phyloP scores from a whole-genome alignment of 352 stramenopile genomes.

The Globisporangium nunn region DNA sequence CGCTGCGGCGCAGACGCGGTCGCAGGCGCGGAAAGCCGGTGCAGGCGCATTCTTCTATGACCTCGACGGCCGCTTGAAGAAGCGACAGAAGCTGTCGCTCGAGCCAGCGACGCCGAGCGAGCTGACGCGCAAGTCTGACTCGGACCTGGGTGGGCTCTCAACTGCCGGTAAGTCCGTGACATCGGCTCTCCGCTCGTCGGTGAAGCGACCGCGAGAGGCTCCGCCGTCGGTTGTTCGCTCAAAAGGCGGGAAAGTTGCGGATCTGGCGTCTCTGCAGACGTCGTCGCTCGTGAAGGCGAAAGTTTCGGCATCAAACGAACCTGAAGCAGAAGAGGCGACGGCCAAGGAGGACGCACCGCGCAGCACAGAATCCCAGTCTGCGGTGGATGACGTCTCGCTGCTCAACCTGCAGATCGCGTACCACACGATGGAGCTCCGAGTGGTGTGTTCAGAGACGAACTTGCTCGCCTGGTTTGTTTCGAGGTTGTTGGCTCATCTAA shows the following conservation, averaged over 20 bases:
- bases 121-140: slow-evolving; percentile 1
- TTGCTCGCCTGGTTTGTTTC: background rate
- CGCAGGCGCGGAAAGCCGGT: slow-evolving; percentile 6
- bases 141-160: slow-evolving; percentile 4
- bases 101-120: slow-evolving; percentile 12
- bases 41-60: slow-evolving; percentile 34
- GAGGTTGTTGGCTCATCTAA: background rate
- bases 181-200: background rate
- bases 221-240: background rate
- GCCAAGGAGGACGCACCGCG: background rate
- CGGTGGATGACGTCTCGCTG: background rate
- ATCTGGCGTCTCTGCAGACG: background rate
- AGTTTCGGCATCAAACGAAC: no score
- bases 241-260: background rate
- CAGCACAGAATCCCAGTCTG: background rate
- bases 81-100: slow-evolving; percentile 20
- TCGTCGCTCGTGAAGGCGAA: no score
- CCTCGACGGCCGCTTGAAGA: slow-evolving; percentile 42
- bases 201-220: background rate
- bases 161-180: slow-evolving; percentile 3
- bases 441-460: slow-evolving; percentile 8
- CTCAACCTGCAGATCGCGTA: background rate
- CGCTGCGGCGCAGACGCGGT: slow-evolving; percentile 19
- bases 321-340: no score
- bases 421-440: slow-evolving; percentile 5